Base-by-base conservation (phyloP, 2,329 filamentous ascomycete genomes). In the Pseudocercospora musae region DNA sequence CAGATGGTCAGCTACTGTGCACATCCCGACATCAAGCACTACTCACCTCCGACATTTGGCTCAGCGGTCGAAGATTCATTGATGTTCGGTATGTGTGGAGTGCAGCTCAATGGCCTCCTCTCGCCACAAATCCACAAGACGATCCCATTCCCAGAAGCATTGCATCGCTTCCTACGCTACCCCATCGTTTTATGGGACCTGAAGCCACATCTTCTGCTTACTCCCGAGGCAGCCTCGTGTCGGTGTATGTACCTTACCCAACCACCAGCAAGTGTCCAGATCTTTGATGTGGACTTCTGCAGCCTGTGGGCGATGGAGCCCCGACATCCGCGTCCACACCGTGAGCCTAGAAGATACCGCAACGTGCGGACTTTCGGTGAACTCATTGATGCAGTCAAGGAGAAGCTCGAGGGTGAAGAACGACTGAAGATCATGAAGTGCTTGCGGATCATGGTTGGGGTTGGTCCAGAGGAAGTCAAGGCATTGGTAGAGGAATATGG, bases 191-290 rank as follows among this genome's bases (percentile, higher is more conserved):
- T 40, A n/a, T 40, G 37, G 15, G 15, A 40, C 5, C 37, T 40
- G 15, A 40, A 40, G 11, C 23, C 49, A 15, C 15, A 31, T 9
- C 49, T 52, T 3, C 49, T 52, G 3, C 8, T 31, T 5, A 18
- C 11, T 4, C 21, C 31, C 10, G 27, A 27, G 10, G 1, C 18
- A 13, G 55, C 55, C 29, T 57, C 55, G 15, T 57, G 40, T 18
- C 33, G 55, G 20, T 21, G 23, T 11, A 57, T 57, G 40, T 48
- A 48, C 25, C 46, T 57, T 9, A 57, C 55, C 4, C 55, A 57
- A 13, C 55, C 55, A 31, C 40, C 55, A n/a, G 9, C 18, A 15
- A 29, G n/a, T 9, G 7, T 29, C n/a, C 21, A 8, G 48, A 25
- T 52, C 25, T 52, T 29, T 23, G 48, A 52, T 3, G 21, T 27